Conservation (phyloP, 352 stramenopile species). For the Globisporangium middletonii region DNA sequence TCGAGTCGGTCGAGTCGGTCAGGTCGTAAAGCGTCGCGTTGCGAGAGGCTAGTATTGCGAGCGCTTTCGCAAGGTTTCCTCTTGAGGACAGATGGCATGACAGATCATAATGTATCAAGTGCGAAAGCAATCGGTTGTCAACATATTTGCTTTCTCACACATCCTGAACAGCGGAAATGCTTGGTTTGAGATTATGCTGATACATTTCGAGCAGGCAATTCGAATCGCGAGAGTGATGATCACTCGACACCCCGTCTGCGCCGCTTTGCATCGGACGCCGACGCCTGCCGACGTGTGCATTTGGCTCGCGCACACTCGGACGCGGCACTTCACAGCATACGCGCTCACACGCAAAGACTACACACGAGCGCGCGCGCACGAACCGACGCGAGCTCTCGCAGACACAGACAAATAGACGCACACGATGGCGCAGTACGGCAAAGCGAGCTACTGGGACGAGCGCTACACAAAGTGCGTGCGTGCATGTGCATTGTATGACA, state of each 20-base stretch:
- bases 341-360: neutral
- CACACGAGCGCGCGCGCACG: no score
- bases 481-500: no score
- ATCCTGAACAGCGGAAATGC: neutral
- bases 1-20: no score
- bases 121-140: no score
- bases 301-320: constrained; percentile 2
- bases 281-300: neutral
- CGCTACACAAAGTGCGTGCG: constrained; percentile 90
- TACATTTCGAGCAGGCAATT: no score
- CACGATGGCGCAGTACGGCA: constrained; percentile 89
- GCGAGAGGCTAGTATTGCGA: no score
- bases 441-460: constrained; percentile 93
- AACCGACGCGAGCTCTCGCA: neutral
- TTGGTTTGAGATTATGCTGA: no score
- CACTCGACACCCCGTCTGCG: no score
- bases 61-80: constrained; percentile 10
- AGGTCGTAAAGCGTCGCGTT: no score
- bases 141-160: neutral
- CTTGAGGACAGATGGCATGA: constrained; percentile 1
- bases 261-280: no score
- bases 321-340: constrained; percentile 7
- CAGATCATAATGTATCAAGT: no score
- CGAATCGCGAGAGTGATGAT: no score
- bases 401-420: neutral